Evolutionary conservation across 2,329 filamentous ascomycete species (phyloP).

Genomic region (Colletotrichum chlorophyti): DNA sequence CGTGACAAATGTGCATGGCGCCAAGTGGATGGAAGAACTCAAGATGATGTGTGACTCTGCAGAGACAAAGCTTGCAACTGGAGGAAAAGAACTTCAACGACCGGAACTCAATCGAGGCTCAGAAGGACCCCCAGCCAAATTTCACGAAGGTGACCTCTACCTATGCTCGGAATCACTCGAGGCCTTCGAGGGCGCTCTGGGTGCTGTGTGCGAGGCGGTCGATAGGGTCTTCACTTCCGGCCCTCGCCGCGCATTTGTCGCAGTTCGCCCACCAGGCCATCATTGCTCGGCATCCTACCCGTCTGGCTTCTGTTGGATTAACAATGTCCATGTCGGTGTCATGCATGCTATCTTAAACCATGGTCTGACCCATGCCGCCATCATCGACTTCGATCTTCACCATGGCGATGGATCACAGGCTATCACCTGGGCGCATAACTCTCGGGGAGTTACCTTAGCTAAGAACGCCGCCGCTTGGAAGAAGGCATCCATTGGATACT

Average conservation of each 20-base stretch:
- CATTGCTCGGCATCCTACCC: conserved; percentile 91
- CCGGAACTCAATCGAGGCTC: conserved; percentile 64
- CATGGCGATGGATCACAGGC: conserved; percentile 96
- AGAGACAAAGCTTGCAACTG: conserved; percentile 76
- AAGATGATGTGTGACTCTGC: conserved; percentile 84
- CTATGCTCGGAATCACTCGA: conserved; percentile 84
- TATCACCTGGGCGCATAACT: conserved; percentile 91
- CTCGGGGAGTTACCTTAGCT: conserved; percentile 65
- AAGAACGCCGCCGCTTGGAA: conserved; percentile 80
- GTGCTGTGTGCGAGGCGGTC: conserved; percentile 91
- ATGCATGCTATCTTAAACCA: conserved; percentile 86
- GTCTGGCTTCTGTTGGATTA: conserved; percentile 98
- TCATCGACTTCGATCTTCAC: conserved; percentile 90
- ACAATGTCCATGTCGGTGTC: conserved; percentile 97
- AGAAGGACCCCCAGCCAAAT: conserved; percentile 55
- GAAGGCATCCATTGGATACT: conserved; percentile 91
- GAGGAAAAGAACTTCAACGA: conserved; percentile 79
- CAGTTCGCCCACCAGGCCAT: conserved; percentile 90
- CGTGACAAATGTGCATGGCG: conserved; percentile 90
- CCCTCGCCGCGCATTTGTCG: conserved; percentile 85
- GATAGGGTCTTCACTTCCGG: conserved; percentile 77
- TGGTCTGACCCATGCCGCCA: conserved; percentile 90
- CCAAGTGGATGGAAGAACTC: conserved; percentile 92
- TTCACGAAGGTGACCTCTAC: conserved; percentile 92
- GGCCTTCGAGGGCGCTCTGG: conserved; percentile 89